phyloP scores from a whole-genome alignment of 129 eudicot genomes.

The Heracleum sosnowskyi region DNA sequence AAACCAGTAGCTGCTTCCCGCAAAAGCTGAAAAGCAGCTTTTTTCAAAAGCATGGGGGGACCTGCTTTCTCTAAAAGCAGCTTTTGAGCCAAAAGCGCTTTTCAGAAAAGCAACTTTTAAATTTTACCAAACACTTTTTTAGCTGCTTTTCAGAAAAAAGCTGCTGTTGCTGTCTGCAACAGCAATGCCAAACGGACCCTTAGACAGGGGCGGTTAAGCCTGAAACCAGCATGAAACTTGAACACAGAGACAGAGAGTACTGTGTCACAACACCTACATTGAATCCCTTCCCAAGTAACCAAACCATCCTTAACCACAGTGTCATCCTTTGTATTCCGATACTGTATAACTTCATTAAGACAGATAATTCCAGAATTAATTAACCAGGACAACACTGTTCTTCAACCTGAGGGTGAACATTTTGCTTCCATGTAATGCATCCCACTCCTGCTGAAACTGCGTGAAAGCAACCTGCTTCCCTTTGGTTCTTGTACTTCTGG shows the following conservation, averaged over 20 bases:
- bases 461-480: slow-evolving; percentile 68
- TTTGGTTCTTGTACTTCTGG: slow-evolving; percentile 58
- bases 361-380: slow-evolving; percentile 52
- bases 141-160: no score
- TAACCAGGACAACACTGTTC: slow-evolving; percentile 77
- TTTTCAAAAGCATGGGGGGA: no score
- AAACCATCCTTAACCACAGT: slow-evolving; percentile 67
- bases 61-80: no score
- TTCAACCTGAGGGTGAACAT: slow-evolving; percentile 44
- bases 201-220: slow-evolving; percentile 40
- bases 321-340: slow-evolving; percentile 50
- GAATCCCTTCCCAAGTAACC: slow-evolving; percentile 57
- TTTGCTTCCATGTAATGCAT: slow-evolving; percentile 41
- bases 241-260: slow-evolving; percentile 62
- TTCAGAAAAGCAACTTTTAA: no score
- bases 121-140: no score
- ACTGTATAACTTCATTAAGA: slow-evolving; percentile 68
- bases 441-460: slow-evolving; percentile 46
- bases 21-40: no score
- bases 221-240: slow-evolving; percentile 70
- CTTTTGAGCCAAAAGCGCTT: no score
- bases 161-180: no score
- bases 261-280: slow-evolving; percentile 65
- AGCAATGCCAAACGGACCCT: no score
- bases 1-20: no score